Conservation (phyloP, 2,329 filamentous ascomycete species). For the Metarhizium robertsii region DNA sequence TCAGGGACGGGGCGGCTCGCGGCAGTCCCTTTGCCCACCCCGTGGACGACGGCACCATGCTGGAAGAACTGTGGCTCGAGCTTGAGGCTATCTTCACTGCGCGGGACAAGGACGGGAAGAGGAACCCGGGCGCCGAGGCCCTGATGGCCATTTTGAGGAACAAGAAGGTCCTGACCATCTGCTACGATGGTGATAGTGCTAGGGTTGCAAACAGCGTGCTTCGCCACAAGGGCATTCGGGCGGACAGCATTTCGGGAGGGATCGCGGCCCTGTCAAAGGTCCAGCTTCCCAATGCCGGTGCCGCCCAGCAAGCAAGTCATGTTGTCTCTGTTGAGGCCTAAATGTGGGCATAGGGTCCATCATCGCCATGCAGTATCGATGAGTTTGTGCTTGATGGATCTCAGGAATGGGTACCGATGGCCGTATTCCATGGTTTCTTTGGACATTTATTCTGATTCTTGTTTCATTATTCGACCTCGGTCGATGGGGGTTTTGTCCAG, state of each 20-base stretch:
- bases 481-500: conserved; percentile 4
- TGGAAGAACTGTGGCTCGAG: conserved; percentile 39
- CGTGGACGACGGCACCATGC: conserved; percentile 33
- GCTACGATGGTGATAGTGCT: conserved; percentile 44
- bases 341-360: background rate
- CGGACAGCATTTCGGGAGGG: conserved; percentile 37
- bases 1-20: conserved; percentile 17
- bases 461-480: background rate
- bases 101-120: conserved; percentile 16
- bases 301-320: conserved; percentile 13
- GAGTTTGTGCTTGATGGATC: too few species aligned
- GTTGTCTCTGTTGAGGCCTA: conserved; percentile 16
- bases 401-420: too few species aligned
- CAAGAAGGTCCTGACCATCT: conserved; percentile 36
- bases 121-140: conserved; percentile 17
- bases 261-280: conserved; percentile 16
- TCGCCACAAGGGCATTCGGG: conserved; percentile 37
- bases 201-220: conserved; percentile 45
- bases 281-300: conserved; percentile 16
- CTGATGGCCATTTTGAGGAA: conserved; percentile 20
- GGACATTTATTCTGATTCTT: background rate
- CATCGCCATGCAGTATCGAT: too few species aligned
- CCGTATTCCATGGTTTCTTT: background rate
- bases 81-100: conserved; percentile 34
- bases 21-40: conserved; percentile 28